Conservation (phyloP, 2,329 filamentous ascomycete genomes). For the Acephala macrosclerotiorum region DNA sequence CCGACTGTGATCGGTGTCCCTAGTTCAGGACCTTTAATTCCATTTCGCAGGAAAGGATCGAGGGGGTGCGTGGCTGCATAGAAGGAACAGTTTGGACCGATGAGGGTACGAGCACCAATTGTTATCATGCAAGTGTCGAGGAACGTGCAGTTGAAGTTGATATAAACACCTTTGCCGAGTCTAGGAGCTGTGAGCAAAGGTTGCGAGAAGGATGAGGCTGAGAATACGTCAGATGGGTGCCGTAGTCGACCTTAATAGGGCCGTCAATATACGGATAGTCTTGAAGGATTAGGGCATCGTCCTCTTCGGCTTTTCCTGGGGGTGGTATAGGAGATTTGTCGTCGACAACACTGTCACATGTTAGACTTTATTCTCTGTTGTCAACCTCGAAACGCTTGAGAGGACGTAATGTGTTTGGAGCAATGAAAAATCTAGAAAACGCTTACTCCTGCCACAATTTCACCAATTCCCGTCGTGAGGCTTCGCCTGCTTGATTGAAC, state of each 20-base stretch:
- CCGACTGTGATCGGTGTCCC: conserved; percentile 79
- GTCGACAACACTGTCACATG: conserved; percentile 60
- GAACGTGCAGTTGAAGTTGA: conserved; percentile 79
- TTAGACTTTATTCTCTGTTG: conserved; percentile 20
- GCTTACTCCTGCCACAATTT: conserved; percentile 76
- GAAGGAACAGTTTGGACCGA: conserved; percentile 81
- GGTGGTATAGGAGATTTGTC: conserved; percentile 71
- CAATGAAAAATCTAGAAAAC: no score
- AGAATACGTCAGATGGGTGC: conserved; percentile 69
- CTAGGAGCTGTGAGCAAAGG: conserved; percentile 42
- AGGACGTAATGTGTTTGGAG: neutral
- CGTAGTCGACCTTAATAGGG: conserved; percentile 79
- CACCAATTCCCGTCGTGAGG: conserved; percentile 66
- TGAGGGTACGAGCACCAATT: conserved; percentile 78
- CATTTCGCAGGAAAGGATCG: conserved; percentile 77
- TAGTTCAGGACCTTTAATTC: conserved; percentile 75
- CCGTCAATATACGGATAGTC: conserved; percentile 73
- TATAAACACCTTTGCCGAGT: conserved; percentile 73
- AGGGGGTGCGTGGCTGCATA: conserved; percentile 80
- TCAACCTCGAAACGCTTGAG: neutral
- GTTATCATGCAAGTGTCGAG: conserved; percentile 79
- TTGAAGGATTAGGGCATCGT: conserved; percentile 70
- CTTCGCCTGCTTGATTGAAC: conserved; percentile 70
- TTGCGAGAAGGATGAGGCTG: conserved; percentile 3
- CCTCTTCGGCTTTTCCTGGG: conserved; percentile 59